Evolutionary conservation across 2,329 filamentous ascomycete genomes (phyloP).

Genomic region (Aureobasidium subglaciale): DNA sequence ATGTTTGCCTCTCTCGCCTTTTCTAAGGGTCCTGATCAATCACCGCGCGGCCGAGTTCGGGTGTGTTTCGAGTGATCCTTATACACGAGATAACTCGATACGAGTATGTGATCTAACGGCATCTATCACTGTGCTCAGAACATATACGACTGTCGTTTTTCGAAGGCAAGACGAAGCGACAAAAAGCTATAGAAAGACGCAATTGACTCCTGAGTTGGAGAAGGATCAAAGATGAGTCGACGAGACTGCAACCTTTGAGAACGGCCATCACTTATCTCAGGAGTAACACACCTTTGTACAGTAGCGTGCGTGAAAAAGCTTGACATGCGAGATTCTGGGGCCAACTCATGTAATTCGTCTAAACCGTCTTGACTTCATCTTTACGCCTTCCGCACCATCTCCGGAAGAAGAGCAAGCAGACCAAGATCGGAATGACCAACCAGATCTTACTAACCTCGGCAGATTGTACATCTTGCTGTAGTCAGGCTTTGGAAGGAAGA

Average conservation of each 20-base stretch:
- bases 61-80: not conserved
- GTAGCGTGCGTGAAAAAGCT: no score
- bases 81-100: not conserved
- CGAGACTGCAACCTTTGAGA: no score
- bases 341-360: not conserved
- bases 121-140: no score
- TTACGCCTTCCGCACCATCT: not conserved
- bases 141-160: no score
- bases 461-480: not conserved
- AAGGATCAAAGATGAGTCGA: no score
- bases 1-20: not conserved
- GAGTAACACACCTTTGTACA: no score
- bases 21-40: not conserved
- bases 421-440: not conserved
- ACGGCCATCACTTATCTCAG: no score
- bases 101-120: not conserved
- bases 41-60: not conserved
- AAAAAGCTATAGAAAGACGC: no score
- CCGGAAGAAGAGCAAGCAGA: not conserved
- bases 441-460: not conserved
- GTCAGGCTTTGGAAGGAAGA: conserved; percentile 11
- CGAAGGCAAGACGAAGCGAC: no score
- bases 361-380: not conserved
- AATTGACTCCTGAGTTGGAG: no score
- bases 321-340: no score